Percentiles rank a stretch among this genome's conserved stretches.
phyloP scores from a whole-genome alignment of 2,329 filamentous ascomycete species.

The Teratosphaeria viscida region DNA sequence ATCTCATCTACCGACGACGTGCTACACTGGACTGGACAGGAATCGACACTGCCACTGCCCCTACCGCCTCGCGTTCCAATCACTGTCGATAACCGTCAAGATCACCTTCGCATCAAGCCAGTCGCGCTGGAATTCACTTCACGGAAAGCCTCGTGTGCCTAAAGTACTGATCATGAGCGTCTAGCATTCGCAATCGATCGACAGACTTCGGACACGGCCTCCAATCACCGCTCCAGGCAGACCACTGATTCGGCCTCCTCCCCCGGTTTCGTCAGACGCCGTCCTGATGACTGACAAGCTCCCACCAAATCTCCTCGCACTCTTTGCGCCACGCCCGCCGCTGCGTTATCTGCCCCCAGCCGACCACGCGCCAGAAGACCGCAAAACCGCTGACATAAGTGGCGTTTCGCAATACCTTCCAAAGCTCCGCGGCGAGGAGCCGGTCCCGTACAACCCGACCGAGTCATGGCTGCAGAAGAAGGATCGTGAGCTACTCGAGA shows the following conservation, averaged over 20 bases:
- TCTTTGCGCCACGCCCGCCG: constrained; percentile 89
- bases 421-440: constrained; percentile 56
- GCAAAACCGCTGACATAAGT: constrained; percentile 60
- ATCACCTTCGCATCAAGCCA: not conserved
- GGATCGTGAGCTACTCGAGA: constrained; percentile 74
- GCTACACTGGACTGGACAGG: not conserved
- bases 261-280: not conserved
- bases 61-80: not conserved
- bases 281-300: constrained; percentile 89
- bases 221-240: too few relatives aligned
- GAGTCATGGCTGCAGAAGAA: constrained; percentile 88
- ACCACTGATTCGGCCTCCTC: not conserved
- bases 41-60: not conserved
- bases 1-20: not conserved
- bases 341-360: constrained; percentile 77
- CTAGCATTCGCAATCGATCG: not conserved
- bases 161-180: not conserved
- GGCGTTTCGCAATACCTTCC: constrained; percentile 68
- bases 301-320: constrained; percentile 79
- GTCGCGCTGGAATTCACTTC: not conserved
- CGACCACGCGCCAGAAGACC: constrained; percentile 74
- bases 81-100: not conserved
- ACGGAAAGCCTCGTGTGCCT: not conserved
- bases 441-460: constrained; percentile 54
- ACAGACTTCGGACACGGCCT: too few relatives aligned